phyloP scores from a whole-genome alignment of 768 basidiomycete genomes.

The Russula virescens region DNA sequence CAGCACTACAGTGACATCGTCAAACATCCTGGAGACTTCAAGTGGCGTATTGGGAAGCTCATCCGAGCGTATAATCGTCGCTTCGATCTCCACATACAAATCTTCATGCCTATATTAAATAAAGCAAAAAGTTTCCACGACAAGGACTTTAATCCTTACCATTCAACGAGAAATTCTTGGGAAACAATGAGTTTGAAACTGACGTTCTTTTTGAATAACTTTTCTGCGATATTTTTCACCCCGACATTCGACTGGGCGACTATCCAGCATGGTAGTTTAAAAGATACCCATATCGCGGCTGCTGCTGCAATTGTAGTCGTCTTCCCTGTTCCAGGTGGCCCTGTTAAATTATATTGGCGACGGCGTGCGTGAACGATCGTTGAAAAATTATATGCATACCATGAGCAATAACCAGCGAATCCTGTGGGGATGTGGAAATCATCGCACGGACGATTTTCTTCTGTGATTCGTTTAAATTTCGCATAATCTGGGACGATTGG shows the following conservation, averaged over 20 bases:
- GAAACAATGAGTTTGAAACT: slow-evolving; percentile 49
- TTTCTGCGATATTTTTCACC: slow-evolving; percentile 81
- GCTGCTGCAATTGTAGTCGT: slow-evolving; percentile 18
- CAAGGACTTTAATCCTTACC: slow-evolving; percentile 23
- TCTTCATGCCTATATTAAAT: slow-evolving; percentile 44
- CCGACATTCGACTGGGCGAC: slow-evolving; percentile 79
- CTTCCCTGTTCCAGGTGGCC: slow-evolving; percentile 21
- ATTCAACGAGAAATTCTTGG: slow-evolving; percentile 29
- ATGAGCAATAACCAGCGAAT: slow-evolving; percentile 18
- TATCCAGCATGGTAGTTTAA: slow-evolving; percentile 47
- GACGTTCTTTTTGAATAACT: slow-evolving; percentile 47
- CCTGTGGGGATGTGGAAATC: not conserved
- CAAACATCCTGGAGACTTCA: slow-evolving; percentile 30
- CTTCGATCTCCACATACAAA: slow-evolving; percentile 35
- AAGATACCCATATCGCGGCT: slow-evolving; percentile 7
- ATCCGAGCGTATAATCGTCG: slow-evolving; percentile 38
- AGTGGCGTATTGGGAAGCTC: slow-evolving; percentile 32
- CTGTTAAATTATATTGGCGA: not conserved
- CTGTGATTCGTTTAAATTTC: slow-evolving; percentile 10
- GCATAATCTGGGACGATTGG: not conserved
- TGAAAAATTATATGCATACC: not conserved
- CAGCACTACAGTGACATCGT: slow-evolving; percentile 34
- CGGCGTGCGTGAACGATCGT: not conserved
- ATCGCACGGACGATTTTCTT: slow-evolving; percentile 9
- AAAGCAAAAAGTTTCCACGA: too few relatives aligned